Conservation (phyloP, 306 rosid genomes). For the Betula pendula region DNA sequence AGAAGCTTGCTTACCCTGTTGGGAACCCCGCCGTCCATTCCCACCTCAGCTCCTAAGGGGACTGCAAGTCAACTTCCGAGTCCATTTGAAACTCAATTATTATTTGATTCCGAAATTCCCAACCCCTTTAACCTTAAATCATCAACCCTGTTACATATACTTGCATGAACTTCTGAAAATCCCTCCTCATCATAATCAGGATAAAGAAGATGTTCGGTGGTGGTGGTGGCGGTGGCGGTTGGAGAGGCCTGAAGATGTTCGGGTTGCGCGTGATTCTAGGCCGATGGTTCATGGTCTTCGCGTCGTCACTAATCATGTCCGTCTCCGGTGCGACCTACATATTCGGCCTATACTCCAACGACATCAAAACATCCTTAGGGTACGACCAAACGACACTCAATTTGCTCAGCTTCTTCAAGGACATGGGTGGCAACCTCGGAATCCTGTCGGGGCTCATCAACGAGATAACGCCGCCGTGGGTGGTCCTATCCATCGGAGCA, state of each 20-base stretch:
- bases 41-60: background rate
- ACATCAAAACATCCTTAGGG: slow-evolving; percentile 52
- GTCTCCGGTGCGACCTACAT: slow-evolving; percentile 70
- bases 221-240: slow-evolving; percentile 3
- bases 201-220: slow-evolving; percentile 30
- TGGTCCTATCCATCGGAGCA: slow-evolving; percentile 53
- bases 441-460: slow-evolving; percentile 59
- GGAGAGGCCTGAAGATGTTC: slow-evolving; percentile 27
- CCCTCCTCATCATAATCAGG: background rate
- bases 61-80: background rate
- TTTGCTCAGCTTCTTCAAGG: slow-evolving; percentile 78
- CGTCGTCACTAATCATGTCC: slow-evolving; percentile 61
- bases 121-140: too few species aligned
- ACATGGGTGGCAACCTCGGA: slow-evolving; percentile 65
- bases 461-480: slow-evolving; percentile 66
- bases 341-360: slow-evolving; percentile 59
- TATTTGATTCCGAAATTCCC: background rate
- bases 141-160: too few species aligned
- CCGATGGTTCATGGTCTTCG: slow-evolving; percentile 71
- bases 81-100: background rate
- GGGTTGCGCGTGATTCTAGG: slow-evolving; percentile 44
- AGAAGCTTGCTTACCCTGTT: too few species aligned
- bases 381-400: slow-evolving; percentile 77
- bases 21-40: background rate
- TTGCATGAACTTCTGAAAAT: background rate